These are phyloP conservation scores for Clathrus columnatus DNA, from an alignment of 768 basidiomycete species.

Conservation along the genomic window DNA sequence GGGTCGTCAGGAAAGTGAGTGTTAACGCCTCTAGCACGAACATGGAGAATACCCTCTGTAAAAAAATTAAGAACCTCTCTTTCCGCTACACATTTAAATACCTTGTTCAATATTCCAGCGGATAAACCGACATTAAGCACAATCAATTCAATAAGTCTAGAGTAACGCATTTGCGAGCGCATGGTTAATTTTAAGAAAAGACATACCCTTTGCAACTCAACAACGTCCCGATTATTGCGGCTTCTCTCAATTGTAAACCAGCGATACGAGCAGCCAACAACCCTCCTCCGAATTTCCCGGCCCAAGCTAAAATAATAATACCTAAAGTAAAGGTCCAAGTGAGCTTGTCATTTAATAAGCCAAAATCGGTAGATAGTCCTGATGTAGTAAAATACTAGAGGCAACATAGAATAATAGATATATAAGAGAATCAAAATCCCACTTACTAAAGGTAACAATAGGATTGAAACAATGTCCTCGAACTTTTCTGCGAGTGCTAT, in stretches of 20 bases:
- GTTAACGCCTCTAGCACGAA: slow-evolving; percentile 30
- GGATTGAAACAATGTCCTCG: slow-evolving; percentile 34
- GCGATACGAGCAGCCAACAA: slow-evolving; percentile 25
- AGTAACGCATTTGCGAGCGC: neutral
- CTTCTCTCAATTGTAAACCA: slow-evolving; percentile 30
- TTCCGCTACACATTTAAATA: neutral
- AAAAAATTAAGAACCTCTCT: neutral
- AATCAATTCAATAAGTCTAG: slow-evolving; percentile 32
- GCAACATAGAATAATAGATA: neutral
- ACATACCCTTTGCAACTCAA: slow-evolving; percentile 37
- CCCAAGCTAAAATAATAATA: slow-evolving; percentile 31
- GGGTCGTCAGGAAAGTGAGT: slow-evolving; percentile 34
- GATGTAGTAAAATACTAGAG: slow-evolving; percentile 35
- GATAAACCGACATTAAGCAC: slow-evolving; percentile 40
- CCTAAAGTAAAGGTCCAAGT: slow-evolving; percentile 36
- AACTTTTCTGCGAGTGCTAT: slow-evolving; percentile 34
- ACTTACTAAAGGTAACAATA: slow-evolving; percentile 30
- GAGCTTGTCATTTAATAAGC: slow-evolving; percentile 29
- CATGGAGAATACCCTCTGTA: slow-evolving; percentile 30
- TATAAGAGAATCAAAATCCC: slow-evolving; percentile 1
- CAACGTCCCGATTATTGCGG: slow-evolving; percentile 32
- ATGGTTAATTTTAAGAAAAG: neutral
- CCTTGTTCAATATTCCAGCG: slow-evolving; percentile 13
- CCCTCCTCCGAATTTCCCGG: slow-evolving; percentile 37
- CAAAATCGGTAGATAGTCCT: slow-evolving; percentile 36